These are phyloP conservation scores for Neurospora cerealis DNA, from an alignment of 495 filamentous ascomycete species.

Conservation along the genomic window DNA sequence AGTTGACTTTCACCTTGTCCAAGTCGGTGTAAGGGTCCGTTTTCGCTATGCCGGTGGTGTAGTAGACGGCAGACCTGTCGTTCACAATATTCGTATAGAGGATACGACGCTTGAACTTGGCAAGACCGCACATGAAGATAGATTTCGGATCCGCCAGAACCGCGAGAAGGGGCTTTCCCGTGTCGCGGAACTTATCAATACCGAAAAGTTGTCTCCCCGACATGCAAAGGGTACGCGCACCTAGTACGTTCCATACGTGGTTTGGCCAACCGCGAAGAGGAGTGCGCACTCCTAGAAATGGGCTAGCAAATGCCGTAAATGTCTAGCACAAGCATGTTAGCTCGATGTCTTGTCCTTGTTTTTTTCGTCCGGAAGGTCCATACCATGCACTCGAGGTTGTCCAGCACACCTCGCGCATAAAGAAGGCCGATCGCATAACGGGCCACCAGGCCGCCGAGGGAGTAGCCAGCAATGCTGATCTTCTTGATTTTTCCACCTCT, in stretches of 20 bases:
- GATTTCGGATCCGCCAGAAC: constrained; percentile 75
- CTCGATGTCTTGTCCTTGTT: background rate
- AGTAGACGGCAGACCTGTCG: constrained; percentile 69
- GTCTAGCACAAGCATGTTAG: constrained; percentile 44
- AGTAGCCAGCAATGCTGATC: constrained; percentile 83
- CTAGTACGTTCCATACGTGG: constrained; percentile 71
- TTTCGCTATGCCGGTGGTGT: constrained; percentile 65
- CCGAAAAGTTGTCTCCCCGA: constrained; percentile 84
- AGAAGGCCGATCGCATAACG: constrained; percentile 83
- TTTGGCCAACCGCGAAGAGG: constrained; percentile 58
- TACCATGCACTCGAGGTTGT: constrained; percentile 68
- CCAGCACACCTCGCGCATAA: constrained; percentile 66
- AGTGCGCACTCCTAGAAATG: constrained; percentile 77
- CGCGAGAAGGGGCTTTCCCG: constrained; percentile 64
- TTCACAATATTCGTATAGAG: constrained; percentile 82
- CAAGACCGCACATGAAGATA: constrained; percentile 75
- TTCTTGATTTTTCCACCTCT: constrained; percentile 65
- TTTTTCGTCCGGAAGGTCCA: constrained; percentile 3
- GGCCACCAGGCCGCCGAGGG: constrained; percentile 76
- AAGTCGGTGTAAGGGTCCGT: constrained; percentile 66
- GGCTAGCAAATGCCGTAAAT: constrained; percentile 86
- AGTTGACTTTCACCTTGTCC: constrained; percentile 57
- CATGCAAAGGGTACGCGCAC: constrained; percentile 61
- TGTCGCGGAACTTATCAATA: constrained; percentile 76
- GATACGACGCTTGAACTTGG: constrained; percentile 58